phyloP scores from a whole-genome alignment of 148 eudicot genomes.

The Talinum fruticosum region DNA sequence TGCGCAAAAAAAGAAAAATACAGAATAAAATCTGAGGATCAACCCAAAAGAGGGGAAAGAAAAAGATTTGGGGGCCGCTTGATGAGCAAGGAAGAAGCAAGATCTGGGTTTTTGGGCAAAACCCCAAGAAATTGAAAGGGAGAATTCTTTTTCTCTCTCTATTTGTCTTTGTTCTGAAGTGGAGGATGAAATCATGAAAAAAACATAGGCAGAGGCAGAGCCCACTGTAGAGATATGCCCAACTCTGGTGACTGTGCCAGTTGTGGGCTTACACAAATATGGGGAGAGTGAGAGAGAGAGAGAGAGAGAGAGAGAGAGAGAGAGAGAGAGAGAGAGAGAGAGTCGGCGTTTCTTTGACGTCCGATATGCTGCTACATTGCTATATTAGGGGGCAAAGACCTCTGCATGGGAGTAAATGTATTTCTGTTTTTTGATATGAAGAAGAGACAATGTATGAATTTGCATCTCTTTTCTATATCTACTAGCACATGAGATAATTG shows the following conservation, averaged over 20 bases:
- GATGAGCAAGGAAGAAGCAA: background rate
- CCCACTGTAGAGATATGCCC: background rate
- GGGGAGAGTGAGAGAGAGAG: background rate
- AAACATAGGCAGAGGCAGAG: background rate
- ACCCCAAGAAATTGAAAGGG: conserved; percentile 7
- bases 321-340: conserved; percentile 4
- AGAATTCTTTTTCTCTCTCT: no score
- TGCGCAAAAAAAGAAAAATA: conserved; percentile 5
- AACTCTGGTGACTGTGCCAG: background rate
- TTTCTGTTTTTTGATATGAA: background rate
- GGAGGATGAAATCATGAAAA: background rate
- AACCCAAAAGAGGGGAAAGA: background rate
- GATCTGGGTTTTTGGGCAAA: background rate
- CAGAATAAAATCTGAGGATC: background rate
- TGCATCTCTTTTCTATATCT: background rate
- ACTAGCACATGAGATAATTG: background rate
- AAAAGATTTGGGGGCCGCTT: background rate
- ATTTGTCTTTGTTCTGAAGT: background rate
- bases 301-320: no score
- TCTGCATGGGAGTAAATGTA: conserved; percentile 14
- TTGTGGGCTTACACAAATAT: background rate
- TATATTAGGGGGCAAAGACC: conserved; percentile 8
- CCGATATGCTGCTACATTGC: background rate
- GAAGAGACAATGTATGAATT: background rate
- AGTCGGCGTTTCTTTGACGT: background rate